phyloP scores from a whole-genome alignment of 1,139 yeast genomes.

The Protomyces pachydermus region DNA sequence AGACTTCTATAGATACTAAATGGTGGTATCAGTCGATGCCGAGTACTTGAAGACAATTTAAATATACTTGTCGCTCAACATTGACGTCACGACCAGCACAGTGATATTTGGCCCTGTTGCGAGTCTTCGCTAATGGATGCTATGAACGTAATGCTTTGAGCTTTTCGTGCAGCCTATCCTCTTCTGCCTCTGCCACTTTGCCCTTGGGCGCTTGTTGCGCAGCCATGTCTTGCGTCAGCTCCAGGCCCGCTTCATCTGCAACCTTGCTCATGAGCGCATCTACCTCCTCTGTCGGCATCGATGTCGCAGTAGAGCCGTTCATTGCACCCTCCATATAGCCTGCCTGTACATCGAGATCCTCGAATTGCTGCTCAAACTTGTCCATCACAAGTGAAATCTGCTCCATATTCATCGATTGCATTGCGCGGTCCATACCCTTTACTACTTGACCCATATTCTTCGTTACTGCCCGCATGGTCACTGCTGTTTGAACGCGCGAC shows the following conservation, averaged over 20 bases:
- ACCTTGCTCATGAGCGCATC: constrained; percentile 86
- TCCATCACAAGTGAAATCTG: constrained; percentile 93
- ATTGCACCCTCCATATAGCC: constrained; percentile 68
- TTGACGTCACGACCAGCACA: too few relatives aligned
- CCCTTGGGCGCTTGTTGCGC: constrained; percentile 31
- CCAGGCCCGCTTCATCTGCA: constrained; percentile 97
- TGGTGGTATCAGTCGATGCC: too few relatives aligned
- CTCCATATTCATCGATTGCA: constrained; percentile 93
- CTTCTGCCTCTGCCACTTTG: constrained; percentile 13
- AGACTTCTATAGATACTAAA: too few relatives aligned
- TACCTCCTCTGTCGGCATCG: constrained; percentile 93
- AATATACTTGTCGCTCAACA: too few relatives aligned
- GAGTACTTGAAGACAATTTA: too few relatives aligned
- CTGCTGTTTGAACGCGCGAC: constrained; percentile 92
- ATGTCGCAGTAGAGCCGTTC: constrained; percentile 63
- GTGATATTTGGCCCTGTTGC: too few relatives aligned
- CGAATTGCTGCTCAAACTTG: constrained; percentile 91
- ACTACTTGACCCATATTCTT: constrained; percentile 92
- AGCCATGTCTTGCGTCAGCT: constrained; percentile 74
- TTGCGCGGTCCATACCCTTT: constrained; percentile 91
- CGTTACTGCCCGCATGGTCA: constrained; percentile 90
- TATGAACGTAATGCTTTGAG: constrained; percentile 14
- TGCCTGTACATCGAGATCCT: constrained; percentile 89
- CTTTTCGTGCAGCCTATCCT: constrained; percentile 14
- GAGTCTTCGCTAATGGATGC: background rate